Evolutionary conservation across 805 yeast genomes (phyloP), one percentile per base, ranked within the genome.

Genomic region (Saccharomycopsis sp.): DNA sequence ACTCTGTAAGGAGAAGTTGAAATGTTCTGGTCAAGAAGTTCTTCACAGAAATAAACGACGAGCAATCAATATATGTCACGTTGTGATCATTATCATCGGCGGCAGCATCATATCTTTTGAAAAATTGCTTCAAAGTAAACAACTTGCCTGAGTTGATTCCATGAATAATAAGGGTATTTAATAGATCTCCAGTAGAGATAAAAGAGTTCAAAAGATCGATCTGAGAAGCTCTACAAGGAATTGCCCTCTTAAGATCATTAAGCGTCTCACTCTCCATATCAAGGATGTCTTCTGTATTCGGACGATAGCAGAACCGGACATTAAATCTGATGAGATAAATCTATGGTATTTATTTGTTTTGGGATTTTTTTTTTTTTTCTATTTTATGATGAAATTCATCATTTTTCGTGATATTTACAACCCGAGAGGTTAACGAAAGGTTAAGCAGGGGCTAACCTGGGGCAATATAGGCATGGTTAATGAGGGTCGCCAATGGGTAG

Each of bases 141-240:
- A n/a, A 20, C 42, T 60, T 60, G 17, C 63, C 63, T 12, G 61
- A 60, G 41, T 58, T 55, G 9, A 60, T 51, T 23, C 63, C 63
- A 50, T 60, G 58, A 12, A 60, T 23, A 2, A 60, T 23, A n/a
- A 60, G 34, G 19, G 53, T 23, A 8, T 53, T 34, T 2, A 58
- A 53, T 2, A 55, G n/a, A n/a, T 24, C 44, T 19, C 57, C 61
- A 15, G 35, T 34, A 0, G 56, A 24, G 2, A 58, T 29, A 34
- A 53, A 58, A 5, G 59, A 53, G 20, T 58, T 56, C 42, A 60
- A 51, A 12, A 56, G 20, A 22, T 60, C 63, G 5, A 58, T 15
- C 42, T 60, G 59, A 8, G 49, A 44, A 5, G 49, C 19, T 17
- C 49, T n/a, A 44, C 49, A 44, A n/a, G 49, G 49, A 17, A 44